Evolutionary conservation across 73 alveolate species (phyloP).

Genomic region (Uronychia binucleata): DNA sequence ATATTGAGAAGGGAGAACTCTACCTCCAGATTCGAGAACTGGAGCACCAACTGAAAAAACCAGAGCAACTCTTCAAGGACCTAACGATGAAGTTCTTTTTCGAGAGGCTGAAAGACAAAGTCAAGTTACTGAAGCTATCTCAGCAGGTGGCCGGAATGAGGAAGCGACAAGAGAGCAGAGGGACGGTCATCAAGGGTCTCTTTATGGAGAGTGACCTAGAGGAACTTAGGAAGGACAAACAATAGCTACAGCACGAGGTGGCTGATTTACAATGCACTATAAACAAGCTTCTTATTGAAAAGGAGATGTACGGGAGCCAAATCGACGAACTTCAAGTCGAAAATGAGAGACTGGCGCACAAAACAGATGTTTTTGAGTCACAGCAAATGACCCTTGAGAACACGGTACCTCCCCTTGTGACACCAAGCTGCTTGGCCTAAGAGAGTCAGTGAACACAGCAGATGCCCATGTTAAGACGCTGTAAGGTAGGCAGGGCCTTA

Average conservation of each 20-base stretch:
- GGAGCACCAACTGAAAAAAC: conserved; percentile 14
- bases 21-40: conserved; percentile 3
- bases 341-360: background rate
- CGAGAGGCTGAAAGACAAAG: background rate
- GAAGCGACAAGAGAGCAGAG: conserved; percentile 8
- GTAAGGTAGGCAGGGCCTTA: background rate
- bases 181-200: conserved; percentile 20
- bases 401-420: background rate
- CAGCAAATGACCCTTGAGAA: background rate
- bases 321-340: conserved; percentile 24
- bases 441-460: background rate
- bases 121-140: background rate
- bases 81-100: background rate
- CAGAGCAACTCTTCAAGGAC: background rate
- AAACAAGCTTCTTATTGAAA: conserved; percentile 1
- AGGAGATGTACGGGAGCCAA: background rate
- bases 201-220: conserved; percentile 35
- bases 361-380: background rate
- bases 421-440: background rate
- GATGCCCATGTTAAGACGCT: background rate
- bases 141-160: background rate
- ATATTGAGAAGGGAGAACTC: background rate
- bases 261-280: conserved; percentile 2
- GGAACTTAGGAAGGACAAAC: background rate
- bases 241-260: background rate